A percentile compares a stretch with the other conserved stretches of the same genome.
phyloP scores from a whole-genome alignment of 2,329 filamentous ascomycete genomes.

The Colletotrichum falcatum region DNA sequence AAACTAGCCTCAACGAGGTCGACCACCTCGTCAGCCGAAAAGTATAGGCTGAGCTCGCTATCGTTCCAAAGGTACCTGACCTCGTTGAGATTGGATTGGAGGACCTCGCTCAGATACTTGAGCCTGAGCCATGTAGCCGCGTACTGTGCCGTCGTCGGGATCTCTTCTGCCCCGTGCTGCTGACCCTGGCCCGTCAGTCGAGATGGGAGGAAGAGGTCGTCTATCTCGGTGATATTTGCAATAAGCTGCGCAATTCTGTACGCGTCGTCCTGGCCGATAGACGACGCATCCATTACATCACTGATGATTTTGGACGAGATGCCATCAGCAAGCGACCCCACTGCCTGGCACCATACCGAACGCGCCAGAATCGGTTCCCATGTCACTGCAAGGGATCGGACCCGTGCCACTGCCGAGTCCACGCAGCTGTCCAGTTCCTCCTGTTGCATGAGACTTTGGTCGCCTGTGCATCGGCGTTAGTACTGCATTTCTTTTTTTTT shows the following conservation, averaged over 20 bases:
- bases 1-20: conserved; percentile 74
- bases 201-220: conserved; percentile 69
- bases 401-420: conserved; percentile 64
- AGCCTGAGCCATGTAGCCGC: conserved; percentile 72
- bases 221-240: conserved; percentile 66
- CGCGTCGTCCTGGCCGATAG: conserved; percentile 73
- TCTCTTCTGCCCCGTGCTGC: conserved; percentile 50
- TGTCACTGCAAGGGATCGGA: conserved; percentile 64
- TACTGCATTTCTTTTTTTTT: conserved; percentile 8
- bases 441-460: conserved; percentile 70
- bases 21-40: conserved; percentile 69
- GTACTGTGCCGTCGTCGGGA: conserved; percentile 70
- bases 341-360: conserved; percentile 72
- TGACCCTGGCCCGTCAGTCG: conserved; percentile 45
- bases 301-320: conserved; percentile 69
- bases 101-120: conserved; percentile 72
- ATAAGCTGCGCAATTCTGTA: conserved; percentile 72
- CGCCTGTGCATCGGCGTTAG: conserved; percentile 50
- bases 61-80: conserved; percentile 74
- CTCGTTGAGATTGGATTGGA: conserved; percentile 75
- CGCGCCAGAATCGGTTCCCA: conserved; percentile 71
- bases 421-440: conserved; percentile 65
- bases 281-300: conserved; percentile 71
- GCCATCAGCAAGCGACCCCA: conserved; percentile 70
- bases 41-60: conserved; percentile 74